Conservation (phyloP, 495 filamentous ascomycete genomes). For the Antarctomyces pellizariae region DNA sequence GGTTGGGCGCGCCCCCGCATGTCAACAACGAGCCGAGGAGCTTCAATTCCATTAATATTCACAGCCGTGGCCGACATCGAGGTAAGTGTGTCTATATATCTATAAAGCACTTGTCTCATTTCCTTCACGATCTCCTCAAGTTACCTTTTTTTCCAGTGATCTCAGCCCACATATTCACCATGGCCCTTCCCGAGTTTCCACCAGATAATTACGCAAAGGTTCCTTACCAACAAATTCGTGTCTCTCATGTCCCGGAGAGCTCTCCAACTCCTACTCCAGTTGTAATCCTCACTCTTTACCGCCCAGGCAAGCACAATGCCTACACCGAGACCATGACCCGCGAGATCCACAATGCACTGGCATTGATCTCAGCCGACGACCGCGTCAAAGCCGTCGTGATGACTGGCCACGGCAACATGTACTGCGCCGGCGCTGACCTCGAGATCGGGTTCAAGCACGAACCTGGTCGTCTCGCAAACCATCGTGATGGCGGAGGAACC, state of each 20-base stretch:
- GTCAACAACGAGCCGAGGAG: too few species aligned
- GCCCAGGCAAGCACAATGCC: conserved; percentile 36
- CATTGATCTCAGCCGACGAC: conserved; percentile 28
- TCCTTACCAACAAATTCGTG: conserved; percentile 18
- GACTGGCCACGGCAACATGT: conserved; percentile 30
- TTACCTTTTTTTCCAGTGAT: too few species aligned
- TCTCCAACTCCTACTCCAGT: conserved; percentile 27
- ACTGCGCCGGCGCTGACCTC: conserved; percentile 45
- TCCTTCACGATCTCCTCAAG: too few species aligned
- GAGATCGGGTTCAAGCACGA: conserved; percentile 19
- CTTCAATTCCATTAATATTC: too few species aligned
- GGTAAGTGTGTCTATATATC: too few species aligned
- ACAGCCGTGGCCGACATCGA: too few species aligned
- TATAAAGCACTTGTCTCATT: too few species aligned
- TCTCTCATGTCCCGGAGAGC: conserved; percentile 26
- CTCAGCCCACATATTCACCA: too few species aligned
- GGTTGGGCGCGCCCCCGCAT: too few species aligned
- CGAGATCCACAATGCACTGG: conserved; percentile 29
- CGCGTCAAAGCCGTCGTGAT: conserved; percentile 33
- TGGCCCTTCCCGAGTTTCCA: too few species aligned
- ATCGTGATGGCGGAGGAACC: conserved; percentile 25
- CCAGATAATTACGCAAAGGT: conserved; percentile 13
- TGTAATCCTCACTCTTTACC: conserved; percentile 30
- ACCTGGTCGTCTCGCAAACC: conserved; percentile 5
- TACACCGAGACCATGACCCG: conserved; percentile 31